Base-by-base conservation (phyloP, 192 early-diverging fungal genomes). In the Coemansia guatemalensis region DNA sequence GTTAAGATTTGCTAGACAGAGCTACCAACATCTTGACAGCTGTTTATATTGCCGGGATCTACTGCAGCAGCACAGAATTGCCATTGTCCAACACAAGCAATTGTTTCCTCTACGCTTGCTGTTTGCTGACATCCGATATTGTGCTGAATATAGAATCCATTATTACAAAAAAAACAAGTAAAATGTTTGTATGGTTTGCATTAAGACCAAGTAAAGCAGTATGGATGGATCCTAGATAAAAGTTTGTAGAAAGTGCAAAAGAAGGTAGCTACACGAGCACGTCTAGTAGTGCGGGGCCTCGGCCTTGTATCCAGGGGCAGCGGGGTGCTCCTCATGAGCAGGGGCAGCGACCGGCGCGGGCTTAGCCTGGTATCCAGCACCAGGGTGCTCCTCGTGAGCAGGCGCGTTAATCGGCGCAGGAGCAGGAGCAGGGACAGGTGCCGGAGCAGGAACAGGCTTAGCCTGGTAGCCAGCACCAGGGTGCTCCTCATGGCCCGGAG, bases 271-370 rank as follows among this genome's bases (percentile, higher is more conserved):
- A 14, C 33, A 20, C 47, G 14, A 59, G 0, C 27, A n/a, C 25
- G 24, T 41, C 61, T 78, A 78, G 59, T 71, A 78, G 62, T 65
- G 75, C 24, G 75, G 75, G 7, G 66, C 75, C 17, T 58, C 53
- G 44, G 62, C 65, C 58, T 64, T 51, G 53, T 69, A 69, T 18
- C 48, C 60, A 8, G 48, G 44, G 26, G 58, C 44, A 29, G n/a
- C 56, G 11, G 56, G 48, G 17, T 24, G 48, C 68, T 63, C 60
- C 56, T 51, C 62, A 1, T 58, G 56, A 30, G 25, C 33, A 21
- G 49, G 53, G 17, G 56, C 65, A 4, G 23, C 29, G n/a, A 21
- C 14, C 23, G 52, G 52, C 1, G 59, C 33, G 21, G 59, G 62
- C 18, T 52, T 49, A 1, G 53, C 62, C 60, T 68, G 62, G 35